Percentiles rank a stretch among this genome's conserved stretches.
Conservation (phyloP, 1,139 yeast species). For the Saccharomyces hybrid region DNA sequence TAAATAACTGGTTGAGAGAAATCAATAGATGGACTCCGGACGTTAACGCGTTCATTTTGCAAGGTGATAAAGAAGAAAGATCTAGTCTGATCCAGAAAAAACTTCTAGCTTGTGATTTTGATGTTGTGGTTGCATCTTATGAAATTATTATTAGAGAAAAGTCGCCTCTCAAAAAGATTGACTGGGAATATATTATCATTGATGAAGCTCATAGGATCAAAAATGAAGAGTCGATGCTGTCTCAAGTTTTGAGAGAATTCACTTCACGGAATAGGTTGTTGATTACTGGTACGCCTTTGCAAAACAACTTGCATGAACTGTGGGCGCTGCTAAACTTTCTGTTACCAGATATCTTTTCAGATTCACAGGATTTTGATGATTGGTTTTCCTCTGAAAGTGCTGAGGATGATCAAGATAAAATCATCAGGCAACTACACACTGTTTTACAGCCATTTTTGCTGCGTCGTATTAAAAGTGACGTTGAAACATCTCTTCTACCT, state of each 20-base stretch:
- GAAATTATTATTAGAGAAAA: slow-evolving; percentile 92
- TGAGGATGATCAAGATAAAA: slow-evolving; percentile 58
- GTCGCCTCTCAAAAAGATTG: slow-evolving; percentile 65
- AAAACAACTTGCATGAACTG: slow-evolving; percentile 86
- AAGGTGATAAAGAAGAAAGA: slow-evolving; percentile 81
- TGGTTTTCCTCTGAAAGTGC: slow-evolving; percentile 59
- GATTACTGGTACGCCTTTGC: slow-evolving; percentile 94
- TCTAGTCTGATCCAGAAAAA: slow-evolving; percentile 49
- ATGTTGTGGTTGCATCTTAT: slow-evolving; percentile 81
- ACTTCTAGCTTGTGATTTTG: slow-evolving; percentile 69
- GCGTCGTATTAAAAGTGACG: slow-evolving; percentile 87
- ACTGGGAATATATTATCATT: slow-evolving; percentile 90
- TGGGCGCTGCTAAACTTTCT: slow-evolving; percentile 92
- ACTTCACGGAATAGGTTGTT: slow-evolving; percentile 76
- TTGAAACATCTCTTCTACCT: slow-evolving; percentile 82
- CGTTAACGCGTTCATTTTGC: slow-evolving; percentile 73
- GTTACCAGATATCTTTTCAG: slow-evolving; percentile 91
- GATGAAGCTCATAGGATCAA: slow-evolving; percentile 97
- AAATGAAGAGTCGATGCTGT: slow-evolving; percentile 83
- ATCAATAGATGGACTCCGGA: slow-evolving; percentile 94
- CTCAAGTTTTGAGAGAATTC: slow-evolving; percentile 82
- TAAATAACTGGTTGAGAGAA: slow-evolving; percentile 94
- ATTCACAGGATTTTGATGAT: slow-evolving; percentile 79
- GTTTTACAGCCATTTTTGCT: slow-evolving; percentile 80
- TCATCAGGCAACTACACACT: slow-evolving; percentile 78